phyloP scores from a whole-genome alignment of 768 basidiomycete genomes.

The Daedalea quercina region DNA sequence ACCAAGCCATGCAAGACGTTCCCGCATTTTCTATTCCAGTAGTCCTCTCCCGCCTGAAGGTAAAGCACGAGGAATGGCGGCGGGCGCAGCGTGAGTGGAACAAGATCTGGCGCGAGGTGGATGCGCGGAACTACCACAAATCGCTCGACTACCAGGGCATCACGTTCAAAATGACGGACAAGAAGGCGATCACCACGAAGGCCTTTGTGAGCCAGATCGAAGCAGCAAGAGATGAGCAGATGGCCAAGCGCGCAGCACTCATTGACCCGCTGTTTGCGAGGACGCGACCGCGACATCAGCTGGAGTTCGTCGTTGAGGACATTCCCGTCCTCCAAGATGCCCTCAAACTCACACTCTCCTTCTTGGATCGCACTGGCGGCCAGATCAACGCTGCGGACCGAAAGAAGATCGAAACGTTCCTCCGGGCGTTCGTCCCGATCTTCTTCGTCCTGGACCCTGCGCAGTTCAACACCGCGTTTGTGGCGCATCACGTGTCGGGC shows the following conservation, averaged over 20 bases:
- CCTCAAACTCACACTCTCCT: conserved; percentile 83
- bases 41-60: conserved; percentile 82
- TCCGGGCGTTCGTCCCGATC: conserved; percentile 40
- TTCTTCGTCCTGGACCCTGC: conserved; percentile 56
- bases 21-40: conserved; percentile 86
- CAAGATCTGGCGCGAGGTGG: conserved; percentile 96
- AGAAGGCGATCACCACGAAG: conserved; percentile 73
- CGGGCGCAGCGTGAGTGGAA: conserved; percentile 97
- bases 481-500: conserved; percentile 44
- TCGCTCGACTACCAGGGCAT: conserved; percentile 92
- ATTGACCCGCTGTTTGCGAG: conserved; percentile 48
- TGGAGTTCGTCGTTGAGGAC: conserved; percentile 68
- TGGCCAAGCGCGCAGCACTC: conserved; percentile 60
- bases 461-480: conserved; percentile 64
- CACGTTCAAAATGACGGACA: conserved; percentile 85
- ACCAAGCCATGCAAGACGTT: conserved; percentile 87
- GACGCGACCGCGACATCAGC: conserved; percentile 67
- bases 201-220: conserved; percentile 82
- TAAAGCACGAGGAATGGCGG: conserved; percentile 99
- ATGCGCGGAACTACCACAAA: conserved; percentile 90
- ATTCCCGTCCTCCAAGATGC: conserved; percentile 76
- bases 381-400: conserved; percentile 68
- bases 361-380: conserved; percentile 82
- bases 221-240: conserved; percentile 75
- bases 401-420: conserved; percentile 74